phyloP scores from a whole-genome alignment of 345 rosid genomes.

The Citrus cavaleriei region DNA sequence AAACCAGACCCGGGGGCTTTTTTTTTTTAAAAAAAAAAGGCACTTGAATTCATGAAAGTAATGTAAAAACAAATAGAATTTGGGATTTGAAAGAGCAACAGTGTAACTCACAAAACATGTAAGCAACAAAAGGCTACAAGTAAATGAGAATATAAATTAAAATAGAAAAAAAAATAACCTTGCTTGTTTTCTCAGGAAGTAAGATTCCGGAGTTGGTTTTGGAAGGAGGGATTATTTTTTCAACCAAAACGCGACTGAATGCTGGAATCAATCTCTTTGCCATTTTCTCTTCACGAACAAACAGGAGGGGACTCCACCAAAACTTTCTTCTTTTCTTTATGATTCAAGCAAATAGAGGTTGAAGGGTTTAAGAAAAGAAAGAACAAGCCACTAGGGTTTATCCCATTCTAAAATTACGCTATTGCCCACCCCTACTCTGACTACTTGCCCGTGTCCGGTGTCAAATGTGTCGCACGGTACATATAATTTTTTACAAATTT shows the following conservation, averaged over 20 bases:
- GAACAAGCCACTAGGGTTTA: background rate
- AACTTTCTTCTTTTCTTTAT: background rate
- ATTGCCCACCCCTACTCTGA: no score
- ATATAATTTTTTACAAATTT: no score
- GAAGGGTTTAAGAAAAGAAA: background rate
- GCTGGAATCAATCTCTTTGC: slow-evolving; percentile 79
- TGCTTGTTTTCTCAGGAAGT: slow-evolving; percentile 61
- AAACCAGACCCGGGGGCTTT: background rate
- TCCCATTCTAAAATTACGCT: background rate
- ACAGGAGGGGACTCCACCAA: background rate
- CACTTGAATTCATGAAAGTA: background rate
- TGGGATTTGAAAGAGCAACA: background rate
- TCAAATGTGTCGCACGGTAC: no score
- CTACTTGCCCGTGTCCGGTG: no score
- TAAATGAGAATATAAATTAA: background rate
- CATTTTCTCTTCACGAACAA: slow-evolving; percentile 28
- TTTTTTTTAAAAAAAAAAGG: background rate
- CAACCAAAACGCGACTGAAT: slow-evolving; percentile 65
- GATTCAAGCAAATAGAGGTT: no score
- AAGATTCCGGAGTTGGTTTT: slow-evolving; percentile 68
- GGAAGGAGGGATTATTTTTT: slow-evolving; percentile 66
- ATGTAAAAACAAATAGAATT: background rate
- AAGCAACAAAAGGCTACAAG: background rate
- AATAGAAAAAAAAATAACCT: slow-evolving; percentile 26
- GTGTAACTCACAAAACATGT: background rate